phyloP scores from a whole-genome alignment of 331 rosid genomes.

The Telfairia occidentalis region DNA sequence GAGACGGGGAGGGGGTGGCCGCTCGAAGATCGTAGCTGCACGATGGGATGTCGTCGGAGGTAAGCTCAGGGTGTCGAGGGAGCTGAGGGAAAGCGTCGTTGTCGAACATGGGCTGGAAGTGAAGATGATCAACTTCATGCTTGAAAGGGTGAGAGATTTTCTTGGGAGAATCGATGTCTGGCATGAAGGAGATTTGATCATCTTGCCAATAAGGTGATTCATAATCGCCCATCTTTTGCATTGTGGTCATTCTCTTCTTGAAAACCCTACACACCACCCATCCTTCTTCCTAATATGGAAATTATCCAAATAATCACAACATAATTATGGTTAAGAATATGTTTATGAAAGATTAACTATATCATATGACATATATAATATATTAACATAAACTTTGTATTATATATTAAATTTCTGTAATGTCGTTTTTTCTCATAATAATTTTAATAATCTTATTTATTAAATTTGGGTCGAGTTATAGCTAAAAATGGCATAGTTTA shows the following conservation, averaged over 20 bases:
- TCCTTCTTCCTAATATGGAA: conserved; percentile 12
- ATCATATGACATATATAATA: no score
- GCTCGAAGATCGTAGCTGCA: not conserved
- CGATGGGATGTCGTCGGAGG: not conserved
- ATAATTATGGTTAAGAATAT: no score
- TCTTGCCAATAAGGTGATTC: conserved; percentile 13
- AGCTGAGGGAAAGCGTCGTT: not conserved
- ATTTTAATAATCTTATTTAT: not conserved
- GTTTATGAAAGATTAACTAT: no score
- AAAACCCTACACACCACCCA: conserved; percentile 20
- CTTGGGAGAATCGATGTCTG: conserved; percentile 9
- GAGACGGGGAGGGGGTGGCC: not conserved
- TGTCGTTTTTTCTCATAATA: no score
- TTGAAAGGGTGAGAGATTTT: conserved; percentile 4
- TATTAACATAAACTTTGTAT: no score
- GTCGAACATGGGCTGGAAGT: not conserved
- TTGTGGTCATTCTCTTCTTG: not conserved
- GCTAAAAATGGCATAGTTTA: no score
- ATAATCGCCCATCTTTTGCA: conserved; percentile 3
- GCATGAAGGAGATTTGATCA: conserved; percentile 13
- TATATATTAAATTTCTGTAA: no score
- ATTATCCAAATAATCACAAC: not conserved
- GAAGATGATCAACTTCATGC: not conserved
- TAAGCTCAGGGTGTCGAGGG: not conserved
- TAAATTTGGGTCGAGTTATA: no score